phyloP scores from a whole-genome alignment of 306 rosid genomes.

The Amphicarpaea edgeworthii region DNA sequence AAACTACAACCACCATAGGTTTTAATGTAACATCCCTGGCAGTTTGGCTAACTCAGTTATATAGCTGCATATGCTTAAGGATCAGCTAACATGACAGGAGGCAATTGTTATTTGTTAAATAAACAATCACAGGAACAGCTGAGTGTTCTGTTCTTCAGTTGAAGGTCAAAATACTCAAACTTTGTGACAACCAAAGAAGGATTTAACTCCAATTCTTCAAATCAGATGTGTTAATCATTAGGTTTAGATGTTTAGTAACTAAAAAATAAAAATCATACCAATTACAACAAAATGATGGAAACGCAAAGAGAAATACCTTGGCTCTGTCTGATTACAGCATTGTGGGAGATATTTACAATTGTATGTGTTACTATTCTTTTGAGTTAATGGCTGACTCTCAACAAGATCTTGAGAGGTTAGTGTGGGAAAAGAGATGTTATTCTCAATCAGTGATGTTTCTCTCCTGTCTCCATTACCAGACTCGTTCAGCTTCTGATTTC shows the following conservation, averaged over 20 bases:
- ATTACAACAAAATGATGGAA: slow-evolving; percentile 31
- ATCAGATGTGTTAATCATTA: slow-evolving; percentile 2
- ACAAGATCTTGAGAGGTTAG: slow-evolving; percentile 53
- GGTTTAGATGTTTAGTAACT: slow-evolving; percentile 43
- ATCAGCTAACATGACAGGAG: slow-evolving; percentile 24
- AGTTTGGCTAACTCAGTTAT: neutral
- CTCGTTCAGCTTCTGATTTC: slow-evolving; percentile 53
- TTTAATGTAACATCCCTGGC: neutral
- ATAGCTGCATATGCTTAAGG: slow-evolving; percentile 16
- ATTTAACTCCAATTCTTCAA: slow-evolving; percentile 33
- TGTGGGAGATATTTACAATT: slow-evolving; percentile 53
- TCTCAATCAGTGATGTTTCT: slow-evolving; percentile 46
- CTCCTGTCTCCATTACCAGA: slow-evolving; percentile 47
- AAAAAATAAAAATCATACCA: slow-evolving; percentile 28
- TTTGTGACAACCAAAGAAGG: slow-evolving; percentile 3
- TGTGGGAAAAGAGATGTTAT: slow-evolving; percentile 45
- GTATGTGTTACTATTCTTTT: slow-evolving; percentile 44
- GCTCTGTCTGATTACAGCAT: slow-evolving; percentile 56
- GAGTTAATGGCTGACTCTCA: slow-evolving; percentile 49
- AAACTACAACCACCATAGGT: neutral
- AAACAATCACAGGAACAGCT: slow-evolving; percentile 28
- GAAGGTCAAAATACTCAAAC: neutral
- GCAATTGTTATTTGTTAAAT: slow-evolving; percentile 10
- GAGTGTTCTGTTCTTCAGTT: slow-evolving; percentile 1
- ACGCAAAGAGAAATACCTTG: slow-evolving; percentile 56